A percentile compares a stretch with the other conserved stretches of the same genome.
Conservation (phyloP, 192 early-diverging fungal genomes). For the Phycomyces nitens region DNA sequence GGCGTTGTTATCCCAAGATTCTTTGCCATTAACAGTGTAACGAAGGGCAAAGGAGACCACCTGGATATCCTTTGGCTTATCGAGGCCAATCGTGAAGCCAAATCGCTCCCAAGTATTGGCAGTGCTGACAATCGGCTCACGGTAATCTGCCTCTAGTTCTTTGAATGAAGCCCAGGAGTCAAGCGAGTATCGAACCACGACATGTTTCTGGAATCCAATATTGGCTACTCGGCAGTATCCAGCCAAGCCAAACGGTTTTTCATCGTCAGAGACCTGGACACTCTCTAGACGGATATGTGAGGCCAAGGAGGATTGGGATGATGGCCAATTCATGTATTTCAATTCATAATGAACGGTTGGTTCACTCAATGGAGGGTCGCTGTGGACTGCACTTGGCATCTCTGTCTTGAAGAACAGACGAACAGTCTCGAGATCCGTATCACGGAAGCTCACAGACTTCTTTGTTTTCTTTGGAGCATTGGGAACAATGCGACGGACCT, state of each 20-base stretch:
- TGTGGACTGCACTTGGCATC: conserved; percentile 10
- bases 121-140: conserved; percentile 43
- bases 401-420: conserved; percentile 17
- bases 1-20: conserved; percentile 95
- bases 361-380: not conserved
- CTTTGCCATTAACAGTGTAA: conserved; percentile 65
- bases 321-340: conserved; percentile 8
- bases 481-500: not conserved
- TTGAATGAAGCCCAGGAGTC: conserved; percentile 72
- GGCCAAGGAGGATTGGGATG: not conserved
- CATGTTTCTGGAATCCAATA: conserved; percentile 78
- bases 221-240: conserved; percentile 82
- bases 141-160: conserved; percentile 61
- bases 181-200: conserved; percentile 69
- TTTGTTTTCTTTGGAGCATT: no score
- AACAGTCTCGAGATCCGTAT: conserved; percentile 11
- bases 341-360: not conserved
- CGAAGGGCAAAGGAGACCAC: conserved; percentile 60
- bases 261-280: not conserved
- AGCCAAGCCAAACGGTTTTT: not conserved
- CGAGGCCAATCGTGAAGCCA: conserved; percentile 9
- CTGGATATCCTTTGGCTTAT: conserved; percentile 15
- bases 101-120: conserved; percentile 22
- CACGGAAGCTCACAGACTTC: conserved; percentile 18
- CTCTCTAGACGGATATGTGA: conserved; percentile 3